These are phyloP conservation scores for Silene noctiflora DNA, from an alignment of 179 eudicot species.

Conservation along the genomic window DNA sequence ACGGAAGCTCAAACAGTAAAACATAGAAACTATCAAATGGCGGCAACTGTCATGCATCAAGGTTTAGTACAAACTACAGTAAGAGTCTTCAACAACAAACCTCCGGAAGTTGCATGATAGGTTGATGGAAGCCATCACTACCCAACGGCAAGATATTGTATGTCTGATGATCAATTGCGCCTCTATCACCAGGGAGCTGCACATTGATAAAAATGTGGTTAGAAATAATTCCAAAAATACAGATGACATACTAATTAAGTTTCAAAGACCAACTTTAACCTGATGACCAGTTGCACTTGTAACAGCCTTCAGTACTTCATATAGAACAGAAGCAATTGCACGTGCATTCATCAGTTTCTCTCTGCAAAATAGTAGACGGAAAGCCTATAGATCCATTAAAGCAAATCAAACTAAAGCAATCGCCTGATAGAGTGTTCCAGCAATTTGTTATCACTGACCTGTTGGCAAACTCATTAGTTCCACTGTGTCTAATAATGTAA, in stretches of 20 bases:
- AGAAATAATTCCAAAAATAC: neutral
- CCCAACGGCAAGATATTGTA: conserved; percentile 93
- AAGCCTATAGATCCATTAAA: conserved; percentile 25
- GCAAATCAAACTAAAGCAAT: conserved; percentile 20
- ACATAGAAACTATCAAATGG: neutral
- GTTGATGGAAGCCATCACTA: conserved; percentile 75
- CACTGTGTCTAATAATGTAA: conserved; percentile 64
- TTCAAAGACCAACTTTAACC: conserved; percentile 37
- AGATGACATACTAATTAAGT: neutral
- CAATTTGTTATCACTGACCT: conserved; percentile 40
- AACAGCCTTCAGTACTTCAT: conserved; percentile 66
- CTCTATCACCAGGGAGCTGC: conserved; percentile 74
- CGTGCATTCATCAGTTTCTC: conserved; percentile 70
- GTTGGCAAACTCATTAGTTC: conserved; percentile 53
- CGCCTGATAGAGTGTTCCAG: conserved; percentile 8
- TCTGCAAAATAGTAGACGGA: conserved; percentile 46
- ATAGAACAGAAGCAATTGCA: conserved; percentile 65
- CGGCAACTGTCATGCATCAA: neutral
- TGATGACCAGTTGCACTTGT: conserved; percentile 76
- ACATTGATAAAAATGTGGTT: conserved; percentile 7
- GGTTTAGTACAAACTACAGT: neutral
- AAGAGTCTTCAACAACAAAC: conserved; percentile 30
- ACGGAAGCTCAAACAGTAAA: neutral
- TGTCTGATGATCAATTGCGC: conserved; percentile 43
- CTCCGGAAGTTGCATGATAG: conserved; percentile 95